Evolutionary conservation across 129 eudicot genomes (phyloP), one percentile per base, ranked within the genome.

Genomic region (Glebionis coronaria): DNA sequence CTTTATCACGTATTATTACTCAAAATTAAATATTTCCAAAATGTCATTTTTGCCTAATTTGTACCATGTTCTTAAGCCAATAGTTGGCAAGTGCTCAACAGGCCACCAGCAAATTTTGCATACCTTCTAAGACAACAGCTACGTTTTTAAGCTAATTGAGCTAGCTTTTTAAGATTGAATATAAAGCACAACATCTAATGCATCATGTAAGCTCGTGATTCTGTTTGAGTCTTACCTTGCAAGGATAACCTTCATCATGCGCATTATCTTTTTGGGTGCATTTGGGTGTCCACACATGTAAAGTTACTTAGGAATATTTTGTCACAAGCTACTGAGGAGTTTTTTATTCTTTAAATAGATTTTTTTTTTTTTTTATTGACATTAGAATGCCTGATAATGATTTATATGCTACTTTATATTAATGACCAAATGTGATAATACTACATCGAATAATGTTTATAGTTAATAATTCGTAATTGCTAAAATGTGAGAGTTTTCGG

Each of bases 201-300:
- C 65, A 44, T 69, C 35, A 44, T 46, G 59, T 59, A 46, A 19
- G 49, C 18, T 70, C 58, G 47, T 71, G 60, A 71, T 71, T 47
- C 3, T 20, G 10, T 64, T 27, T 54, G 40, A 23, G 65, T 63
- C 35, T 63, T 73, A 73, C 65, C 78, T 73, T 73, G 45, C 57
- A 73, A 73, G 78, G 9, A 35, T 6, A 35, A 35, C 5, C 78
- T 63, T 63, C 70, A 65, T 55, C 71, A 54, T 73, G 67, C 2
- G 7, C 75, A 62, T 63, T 58, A 45, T 47, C 67, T 59, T 70
- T 70, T 38, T 59, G 56, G 49, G 70, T 38, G 53, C 54, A 63
- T 44, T n/a, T 73, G 51, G 76, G 65, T 64, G 47, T 55, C 64
- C 42, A 27, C 62, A 64, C 71, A 23, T 73, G 68, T 71, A 61